These are phyloP conservation scores for Yarrowia phangngaensis DNA, from an alignment of 805 yeast species.

Conservation along the genomic window DNA sequence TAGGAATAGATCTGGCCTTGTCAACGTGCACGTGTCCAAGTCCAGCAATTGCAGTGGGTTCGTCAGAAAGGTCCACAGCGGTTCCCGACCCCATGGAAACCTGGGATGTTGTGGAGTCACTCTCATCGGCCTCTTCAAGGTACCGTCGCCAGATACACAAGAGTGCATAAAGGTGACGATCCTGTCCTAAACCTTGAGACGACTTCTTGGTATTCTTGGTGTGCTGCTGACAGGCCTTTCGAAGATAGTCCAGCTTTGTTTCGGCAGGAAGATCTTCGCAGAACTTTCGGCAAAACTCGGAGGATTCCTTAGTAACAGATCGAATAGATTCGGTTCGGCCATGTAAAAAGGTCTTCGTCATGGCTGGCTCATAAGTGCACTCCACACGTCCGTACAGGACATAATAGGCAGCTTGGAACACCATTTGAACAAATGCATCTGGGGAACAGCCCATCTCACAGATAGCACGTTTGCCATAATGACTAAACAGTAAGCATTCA, in stretches of 20 bases:
- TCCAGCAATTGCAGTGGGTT: conserved; percentile 85
- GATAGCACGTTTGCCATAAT: conserved; percentile 65
- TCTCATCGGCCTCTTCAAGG: conserved; percentile 34
- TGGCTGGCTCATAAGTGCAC: conserved; percentile 93
- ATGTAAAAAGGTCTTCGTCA: conserved; percentile 83
- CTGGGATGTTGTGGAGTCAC: conserved; percentile 33
- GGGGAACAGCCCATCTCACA: conserved; percentile 86
- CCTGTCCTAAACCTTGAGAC: conserved; percentile 81
- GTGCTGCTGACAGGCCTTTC: conserved; percentile 69
- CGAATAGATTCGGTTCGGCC: conserved; percentile 93
- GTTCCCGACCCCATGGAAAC: conserved; percentile 33
- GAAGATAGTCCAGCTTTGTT: conserved; percentile 57
- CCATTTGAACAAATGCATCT: conserved; percentile 92
- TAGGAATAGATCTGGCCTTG: conserved; percentile 48
- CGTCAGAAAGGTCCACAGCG: conserved; percentile 53
- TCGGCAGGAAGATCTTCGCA: conserved; percentile 62
- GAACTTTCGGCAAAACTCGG: conserved; percentile 76
- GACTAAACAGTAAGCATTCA: conserved; percentile 67
- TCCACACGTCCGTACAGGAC: conserved; percentile 90
- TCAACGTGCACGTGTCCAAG: conserved; percentile 67
- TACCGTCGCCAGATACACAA: conserved; percentile 74
- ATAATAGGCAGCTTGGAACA: conserved; percentile 87
- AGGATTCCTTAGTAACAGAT: conserved; percentile 75
- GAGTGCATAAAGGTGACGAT: conserved; percentile 82
- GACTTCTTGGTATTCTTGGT: conserved; percentile 62